A percentile compares a stretch with the other conserved stretches of the same genome.
phyloP scores from a whole-genome alignment of 1,284 basidiomycete species.

The Rhodotorula mucilaginosa region DNA sequence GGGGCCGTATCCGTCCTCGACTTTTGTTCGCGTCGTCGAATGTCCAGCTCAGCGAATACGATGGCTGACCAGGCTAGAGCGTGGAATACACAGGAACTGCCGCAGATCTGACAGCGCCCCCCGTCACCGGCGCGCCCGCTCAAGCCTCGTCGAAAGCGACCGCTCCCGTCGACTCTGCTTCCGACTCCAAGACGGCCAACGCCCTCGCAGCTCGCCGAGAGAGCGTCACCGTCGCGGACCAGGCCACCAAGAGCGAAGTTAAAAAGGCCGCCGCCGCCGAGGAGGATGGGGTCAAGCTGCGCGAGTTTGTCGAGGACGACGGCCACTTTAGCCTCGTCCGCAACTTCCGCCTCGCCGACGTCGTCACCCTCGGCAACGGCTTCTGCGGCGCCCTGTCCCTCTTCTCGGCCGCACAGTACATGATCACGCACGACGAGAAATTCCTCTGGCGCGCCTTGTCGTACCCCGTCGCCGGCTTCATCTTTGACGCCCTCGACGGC shows the following conservation, averaged over 20 bases:
- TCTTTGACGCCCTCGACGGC: constrained; percentile 97
- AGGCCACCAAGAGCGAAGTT: constrained; percentile 4
- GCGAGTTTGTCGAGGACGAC: constrained; percentile 80
- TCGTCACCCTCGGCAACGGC: constrained; percentile 99
- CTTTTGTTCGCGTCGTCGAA: not conserved
- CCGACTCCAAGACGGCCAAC: constrained; percentile 14
- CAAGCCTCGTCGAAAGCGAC: constrained; percentile 31
- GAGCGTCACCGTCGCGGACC: constrained; percentile 6
- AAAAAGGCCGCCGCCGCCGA: not conserved
- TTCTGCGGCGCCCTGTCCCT: constrained; percentile 96
- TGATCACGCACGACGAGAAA: constrained; percentile 74
- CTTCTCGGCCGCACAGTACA: constrained; percentile 85
- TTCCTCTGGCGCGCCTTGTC: constrained; percentile 80
- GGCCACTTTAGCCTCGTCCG: constrained; percentile 96
- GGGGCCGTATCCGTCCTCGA: not conserved
- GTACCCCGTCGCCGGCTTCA: constrained; percentile 89
- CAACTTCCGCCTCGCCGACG: constrained; percentile 95
- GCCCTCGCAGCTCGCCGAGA: constrained; percentile 37
- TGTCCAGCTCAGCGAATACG: not conserved
- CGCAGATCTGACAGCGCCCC: constrained; percentile 34
- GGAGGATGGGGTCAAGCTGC: constrained; percentile 52
- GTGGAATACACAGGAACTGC: constrained; percentile 29
- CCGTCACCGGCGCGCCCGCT: constrained; percentile 32
- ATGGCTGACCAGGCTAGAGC: no score
- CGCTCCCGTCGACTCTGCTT: constrained; percentile 17